phyloP scores from a whole-genome alignment of 2,329 filamentous ascomycete genomes.

The Trichoderma semiorbis region DNA sequence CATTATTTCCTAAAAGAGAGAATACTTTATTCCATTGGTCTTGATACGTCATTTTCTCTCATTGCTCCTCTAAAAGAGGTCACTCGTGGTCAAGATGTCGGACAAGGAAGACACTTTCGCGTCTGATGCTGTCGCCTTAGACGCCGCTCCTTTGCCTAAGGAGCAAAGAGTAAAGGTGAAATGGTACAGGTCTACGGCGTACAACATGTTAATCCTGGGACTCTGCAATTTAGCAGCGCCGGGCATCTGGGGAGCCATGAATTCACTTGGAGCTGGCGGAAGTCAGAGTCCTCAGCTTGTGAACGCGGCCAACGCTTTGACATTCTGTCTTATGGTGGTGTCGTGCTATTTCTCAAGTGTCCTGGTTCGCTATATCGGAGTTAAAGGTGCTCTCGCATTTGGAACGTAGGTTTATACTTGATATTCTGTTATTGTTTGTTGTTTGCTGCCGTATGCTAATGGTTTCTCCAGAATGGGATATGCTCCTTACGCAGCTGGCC shows the following conservation, averaged over 20 bases:
- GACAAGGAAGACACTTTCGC: conserved; percentile 4
- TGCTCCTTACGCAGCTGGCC: conserved; percentile 65
- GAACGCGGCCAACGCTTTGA: conserved; percentile 67
- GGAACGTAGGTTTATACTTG: conserved; percentile 51
- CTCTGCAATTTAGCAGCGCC: conserved; percentile 68
- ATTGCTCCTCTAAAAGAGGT: neutral
- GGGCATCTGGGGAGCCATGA: conserved; percentile 72
- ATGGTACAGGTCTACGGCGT: conserved; percentile 71
- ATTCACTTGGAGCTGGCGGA: conserved; percentile 68
- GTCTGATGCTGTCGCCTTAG: neutral
- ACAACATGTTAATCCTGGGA: conserved; percentile 68
- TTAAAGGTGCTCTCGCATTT: conserved; percentile 67
- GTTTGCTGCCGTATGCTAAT: neutral
- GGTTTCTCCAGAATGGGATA: conserved; percentile 50
- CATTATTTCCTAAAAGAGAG: neutral
- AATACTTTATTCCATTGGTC: neutral
- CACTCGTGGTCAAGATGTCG: neutral
- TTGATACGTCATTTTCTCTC: neutral
- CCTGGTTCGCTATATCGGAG: conserved; percentile 64
- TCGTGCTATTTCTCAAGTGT: conserved; percentile 64
- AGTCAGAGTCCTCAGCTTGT: conserved; percentile 62
- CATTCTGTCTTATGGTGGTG: conserved; percentile 69
- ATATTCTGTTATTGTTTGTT: neutral
- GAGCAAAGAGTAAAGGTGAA: conserved; percentile 42
- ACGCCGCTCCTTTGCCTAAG: conserved; percentile 24